A percentile compares a stretch with the other conserved stretches of the same genome.
phyloP scores from a whole-genome alignment of 2,329 filamentous ascomycete species.

The Cercospora sp. region DNA sequence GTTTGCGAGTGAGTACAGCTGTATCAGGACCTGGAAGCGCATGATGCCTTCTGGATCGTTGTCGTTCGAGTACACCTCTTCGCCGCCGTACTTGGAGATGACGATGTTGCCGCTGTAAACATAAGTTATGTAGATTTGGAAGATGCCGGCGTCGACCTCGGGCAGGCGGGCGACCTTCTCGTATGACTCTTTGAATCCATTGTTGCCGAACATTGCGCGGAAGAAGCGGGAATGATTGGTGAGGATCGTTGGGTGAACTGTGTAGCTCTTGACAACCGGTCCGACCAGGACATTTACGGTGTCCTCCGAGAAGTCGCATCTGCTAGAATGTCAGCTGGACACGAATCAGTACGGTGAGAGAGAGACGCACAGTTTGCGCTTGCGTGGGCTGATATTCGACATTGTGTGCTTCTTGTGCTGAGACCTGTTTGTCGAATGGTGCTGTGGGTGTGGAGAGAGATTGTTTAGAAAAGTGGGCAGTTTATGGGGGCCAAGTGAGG shows the following conservation, averaged over 20 bases:
- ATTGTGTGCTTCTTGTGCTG: background rate
- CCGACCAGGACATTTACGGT: constrained; percentile 11
- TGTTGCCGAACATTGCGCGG: background rate
- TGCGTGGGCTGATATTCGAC: constrained; percentile 1
- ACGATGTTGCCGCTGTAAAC: constrained; percentile 8
- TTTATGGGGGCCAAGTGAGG: background rate
- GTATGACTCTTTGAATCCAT: background rate
- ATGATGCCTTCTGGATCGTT: background rate
- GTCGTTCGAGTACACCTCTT: background rate
- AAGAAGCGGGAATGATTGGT: constrained; percentile 18
- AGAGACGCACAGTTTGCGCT: constrained; percentile 10
- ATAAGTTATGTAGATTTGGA: constrained; percentile 14
- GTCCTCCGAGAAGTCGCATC: constrained; percentile 13
- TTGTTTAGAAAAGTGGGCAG: background rate
- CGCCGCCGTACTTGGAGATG: background rate
- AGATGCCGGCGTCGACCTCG: background rate
- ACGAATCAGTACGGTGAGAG: background rate
- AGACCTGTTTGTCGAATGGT: background rate
- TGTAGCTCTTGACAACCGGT: background rate
- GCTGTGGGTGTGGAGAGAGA: background rate
- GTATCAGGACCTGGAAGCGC: constrained; percentile 1
- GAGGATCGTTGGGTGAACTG: constrained; percentile 11
- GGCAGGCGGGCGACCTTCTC: constrained; percentile 4
- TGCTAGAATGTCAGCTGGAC: background rate
- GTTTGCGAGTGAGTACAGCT: constrained; percentile 18